These are phyloP conservation scores for Avena atlantica DNA, from an alignment of 176 grass and related monocot genomes.

Conservation along the genomic window DNA sequence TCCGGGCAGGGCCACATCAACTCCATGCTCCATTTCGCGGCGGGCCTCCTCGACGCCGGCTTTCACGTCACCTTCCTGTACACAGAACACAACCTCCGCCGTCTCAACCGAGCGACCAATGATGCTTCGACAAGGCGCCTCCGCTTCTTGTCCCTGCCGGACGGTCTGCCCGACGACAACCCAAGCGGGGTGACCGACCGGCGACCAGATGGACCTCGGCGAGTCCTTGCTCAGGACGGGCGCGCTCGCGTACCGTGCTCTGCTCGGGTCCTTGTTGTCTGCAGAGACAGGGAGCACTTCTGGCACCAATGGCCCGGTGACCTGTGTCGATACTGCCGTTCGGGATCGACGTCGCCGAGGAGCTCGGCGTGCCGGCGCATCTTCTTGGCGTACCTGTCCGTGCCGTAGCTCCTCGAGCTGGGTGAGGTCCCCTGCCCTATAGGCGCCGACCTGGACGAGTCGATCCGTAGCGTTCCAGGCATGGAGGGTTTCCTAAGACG, in stretches of 20 bases:
- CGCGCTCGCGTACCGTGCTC: not conserved
- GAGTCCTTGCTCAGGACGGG: not conserved
- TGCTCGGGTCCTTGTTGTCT: conserved; percentile 1
- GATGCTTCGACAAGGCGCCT: not conserved
- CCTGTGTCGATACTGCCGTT: not conserved
- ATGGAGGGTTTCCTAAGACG: not conserved
- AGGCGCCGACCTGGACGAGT: not conserved
- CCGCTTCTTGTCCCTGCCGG: not conserved
- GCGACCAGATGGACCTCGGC: not conserved
- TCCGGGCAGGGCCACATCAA: not conserved
- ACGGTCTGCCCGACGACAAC: not conserved
- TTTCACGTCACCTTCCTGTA: not conserved
- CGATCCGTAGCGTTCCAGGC: not conserved
- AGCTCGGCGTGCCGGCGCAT: conserved; percentile 12
- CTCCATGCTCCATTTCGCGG: not conserved
- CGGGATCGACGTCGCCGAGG: not conserved
- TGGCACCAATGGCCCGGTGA: not conserved
- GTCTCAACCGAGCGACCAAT: not conserved
- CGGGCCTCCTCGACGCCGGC: not conserved
- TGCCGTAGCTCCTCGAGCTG: not conserved
- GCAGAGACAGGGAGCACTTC: not conserved
- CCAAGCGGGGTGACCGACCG: not conserved
- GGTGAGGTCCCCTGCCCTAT: not conserved
- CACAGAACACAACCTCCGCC: not conserved
- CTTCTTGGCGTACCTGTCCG: not conserved